phyloP scores from a whole-genome alignment of 371 early-diverging fungal genomes.

The Phascolomyces articulosus region DNA sequence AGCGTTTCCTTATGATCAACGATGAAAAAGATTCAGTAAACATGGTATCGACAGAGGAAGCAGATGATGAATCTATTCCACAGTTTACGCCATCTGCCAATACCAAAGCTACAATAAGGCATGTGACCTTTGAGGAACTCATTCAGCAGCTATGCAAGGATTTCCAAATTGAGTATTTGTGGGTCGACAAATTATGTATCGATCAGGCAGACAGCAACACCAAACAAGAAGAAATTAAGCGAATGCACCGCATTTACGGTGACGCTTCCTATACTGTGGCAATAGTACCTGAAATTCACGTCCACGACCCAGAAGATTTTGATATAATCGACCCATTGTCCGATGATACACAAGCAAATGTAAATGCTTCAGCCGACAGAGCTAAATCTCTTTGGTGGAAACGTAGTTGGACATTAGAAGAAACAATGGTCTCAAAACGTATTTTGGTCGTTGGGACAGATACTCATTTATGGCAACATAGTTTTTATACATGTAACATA shows the following conservation, averaged over 20 bases:
- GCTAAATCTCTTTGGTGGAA: neutral
- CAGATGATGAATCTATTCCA: neutral
- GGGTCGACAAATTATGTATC: neutral
- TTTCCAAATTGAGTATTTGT: neutral
- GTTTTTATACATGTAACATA: neutral
- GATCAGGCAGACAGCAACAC: neutral
- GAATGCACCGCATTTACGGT: neutral
- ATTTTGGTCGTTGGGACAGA: neutral
- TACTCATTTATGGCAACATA: neutral
- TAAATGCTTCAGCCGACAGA: neutral
- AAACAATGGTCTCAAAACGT: neutral
- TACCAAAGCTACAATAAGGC: too few relatives aligned
- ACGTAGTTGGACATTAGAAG: neutral
- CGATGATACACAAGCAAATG: too few relatives aligned
- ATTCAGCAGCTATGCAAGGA: neutral
- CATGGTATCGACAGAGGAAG: neutral
- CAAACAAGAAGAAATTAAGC: neutral
- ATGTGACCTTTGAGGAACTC: neutral
- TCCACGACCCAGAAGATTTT: neutral
- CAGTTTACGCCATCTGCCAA: too few relatives aligned
- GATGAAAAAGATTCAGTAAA: too few relatives aligned
- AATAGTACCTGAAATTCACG: neutral
- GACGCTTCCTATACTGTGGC: neutral
- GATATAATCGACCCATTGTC: neutral
- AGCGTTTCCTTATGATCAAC: too few relatives aligned